A percentile compares a stretch with the other conserved stretches of the same genome.
phyloP scores from a whole-genome alignment of 83 land plant species.

The Picea engelmannii region DNA sequence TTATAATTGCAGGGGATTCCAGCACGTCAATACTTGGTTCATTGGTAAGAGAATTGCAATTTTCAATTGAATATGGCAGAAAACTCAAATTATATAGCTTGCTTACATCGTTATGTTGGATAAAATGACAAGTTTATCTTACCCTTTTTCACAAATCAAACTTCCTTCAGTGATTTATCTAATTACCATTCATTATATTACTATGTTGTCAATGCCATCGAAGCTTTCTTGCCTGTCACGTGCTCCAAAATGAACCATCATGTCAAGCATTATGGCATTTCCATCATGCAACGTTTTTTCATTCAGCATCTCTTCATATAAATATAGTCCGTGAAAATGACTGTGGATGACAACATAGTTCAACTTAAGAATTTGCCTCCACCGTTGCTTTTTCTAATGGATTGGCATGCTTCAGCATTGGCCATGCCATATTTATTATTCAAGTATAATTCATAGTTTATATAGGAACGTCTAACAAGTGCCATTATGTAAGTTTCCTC shows the following conservation, averaged over 20 bases:
- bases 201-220: not conserved
- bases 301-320: not conserved
- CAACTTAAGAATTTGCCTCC: not conserved
- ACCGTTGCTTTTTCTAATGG: not conserved
- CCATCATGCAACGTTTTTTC: not conserved
- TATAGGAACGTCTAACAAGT: not conserved
- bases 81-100: not conserved
- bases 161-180: not conserved
- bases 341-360: not conserved
- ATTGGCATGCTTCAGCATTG: not conserved
- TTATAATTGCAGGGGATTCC: not conserved
- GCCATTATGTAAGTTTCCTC: not conserved
- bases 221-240: not conserved
- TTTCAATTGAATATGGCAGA: not conserved
- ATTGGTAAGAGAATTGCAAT: not conserved
- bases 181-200: slow-evolving; percentile 1
- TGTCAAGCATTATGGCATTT: not conserved
- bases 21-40: not conserved
- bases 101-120: not conserved
- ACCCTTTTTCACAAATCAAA: not conserved
- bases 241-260: slow-evolving; percentile 7
- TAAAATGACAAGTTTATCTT: not conserved
- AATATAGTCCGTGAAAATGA: not conserved
- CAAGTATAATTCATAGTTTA: slow-evolving; percentile 3
- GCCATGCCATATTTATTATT: not conserved